phyloP scores from a whole-genome alignment of 306 rosid genomes.

The Carpinus fangiana region DNA sequence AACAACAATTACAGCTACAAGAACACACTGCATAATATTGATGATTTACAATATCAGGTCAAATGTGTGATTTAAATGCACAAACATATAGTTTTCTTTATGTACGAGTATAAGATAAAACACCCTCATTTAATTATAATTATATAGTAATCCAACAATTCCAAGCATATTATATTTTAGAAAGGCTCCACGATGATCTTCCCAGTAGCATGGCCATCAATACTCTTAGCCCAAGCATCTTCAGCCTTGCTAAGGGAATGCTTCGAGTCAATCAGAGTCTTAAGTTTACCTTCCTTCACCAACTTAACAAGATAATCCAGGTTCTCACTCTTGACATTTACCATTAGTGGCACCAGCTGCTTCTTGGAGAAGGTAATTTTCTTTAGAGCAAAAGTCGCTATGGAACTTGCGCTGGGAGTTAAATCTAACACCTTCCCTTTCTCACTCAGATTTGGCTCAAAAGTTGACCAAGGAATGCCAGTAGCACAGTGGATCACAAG shows the following conservation, averaged over 20 bases:
- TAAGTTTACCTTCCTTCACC: constrained; percentile 72
- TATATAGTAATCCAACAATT: not conserved
- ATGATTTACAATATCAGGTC: not conserved
- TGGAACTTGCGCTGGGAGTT: constrained; percentile 39
- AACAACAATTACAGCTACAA: not conserved
- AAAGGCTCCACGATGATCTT: constrained; percentile 68
- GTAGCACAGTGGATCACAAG: constrained; percentile 60
- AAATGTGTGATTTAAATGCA: not conserved
- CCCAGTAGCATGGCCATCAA: constrained; percentile 82
- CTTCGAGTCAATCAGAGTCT: constrained; percentile 59
- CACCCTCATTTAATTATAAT: not conserved
- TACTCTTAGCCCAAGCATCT: constrained; percentile 71
- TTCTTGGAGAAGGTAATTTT: constrained; percentile 72
- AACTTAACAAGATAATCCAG: constrained; percentile 61
- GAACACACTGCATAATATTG: not conserved
- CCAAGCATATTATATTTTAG: not conserved
- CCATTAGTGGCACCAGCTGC: constrained; percentile 53
- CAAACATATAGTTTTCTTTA: not conserved
- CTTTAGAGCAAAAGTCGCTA: constrained; percentile 41
- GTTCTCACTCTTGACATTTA: constrained; percentile 40
- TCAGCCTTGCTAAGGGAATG: constrained; percentile 58
- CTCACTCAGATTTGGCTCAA: constrained; percentile 59
- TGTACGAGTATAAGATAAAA: not conserved
- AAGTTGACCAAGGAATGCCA: constrained; percentile 64
- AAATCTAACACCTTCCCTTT: constrained; percentile 66